These are phyloP conservation scores for Globisporangium heterothallicum DNA, from an alignment of 352 stramenopile genomes.

Conservation along the genomic window DNA sequence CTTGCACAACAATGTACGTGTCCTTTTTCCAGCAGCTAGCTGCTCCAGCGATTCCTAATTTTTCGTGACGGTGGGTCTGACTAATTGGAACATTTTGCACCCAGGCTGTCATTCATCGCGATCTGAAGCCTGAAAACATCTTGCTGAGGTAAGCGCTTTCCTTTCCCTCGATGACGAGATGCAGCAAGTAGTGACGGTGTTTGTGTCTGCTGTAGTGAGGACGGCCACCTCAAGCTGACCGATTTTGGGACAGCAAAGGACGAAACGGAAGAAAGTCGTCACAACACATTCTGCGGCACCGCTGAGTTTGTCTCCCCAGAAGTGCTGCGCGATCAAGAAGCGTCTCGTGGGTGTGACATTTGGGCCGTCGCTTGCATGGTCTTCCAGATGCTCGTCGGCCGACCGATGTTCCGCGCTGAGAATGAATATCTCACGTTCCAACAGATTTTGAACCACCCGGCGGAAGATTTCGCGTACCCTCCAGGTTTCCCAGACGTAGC, in stretches of 20 bases:
- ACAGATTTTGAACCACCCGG: constrained; percentile 82
- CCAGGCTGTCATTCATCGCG: constrained; percentile 92
- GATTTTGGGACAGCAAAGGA: constrained; percentile 89
- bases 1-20: constrained; percentile 79
- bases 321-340: constrained; percentile 81
- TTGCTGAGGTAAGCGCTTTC: constrained; percentile 38
- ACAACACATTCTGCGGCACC: constrained; percentile 89
- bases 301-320: constrained; percentile 91
- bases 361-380: constrained; percentile 91
- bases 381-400: constrained; percentile 85
- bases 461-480: constrained; percentile 74
- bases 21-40: background rate
- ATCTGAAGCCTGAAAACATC: constrained; percentile 93
- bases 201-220: constrained; percentile 23
- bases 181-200: too few species aligned
- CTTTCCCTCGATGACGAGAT: too few species aligned
- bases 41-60: background rate
- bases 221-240: constrained; percentile 87
- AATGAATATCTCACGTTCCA: constrained; percentile 91
- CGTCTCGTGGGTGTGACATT: constrained; percentile 80
- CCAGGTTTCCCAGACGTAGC: constrained; percentile 50
- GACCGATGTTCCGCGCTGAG: constrained; percentile 81
- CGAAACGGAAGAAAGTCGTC: constrained; percentile 68
- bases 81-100: constrained; percentile 2
- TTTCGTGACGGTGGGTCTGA: background rate